Base-by-base conservation (phyloP, 163 green algal species). In the Coccomyxa subellipsoidea region DNA sequence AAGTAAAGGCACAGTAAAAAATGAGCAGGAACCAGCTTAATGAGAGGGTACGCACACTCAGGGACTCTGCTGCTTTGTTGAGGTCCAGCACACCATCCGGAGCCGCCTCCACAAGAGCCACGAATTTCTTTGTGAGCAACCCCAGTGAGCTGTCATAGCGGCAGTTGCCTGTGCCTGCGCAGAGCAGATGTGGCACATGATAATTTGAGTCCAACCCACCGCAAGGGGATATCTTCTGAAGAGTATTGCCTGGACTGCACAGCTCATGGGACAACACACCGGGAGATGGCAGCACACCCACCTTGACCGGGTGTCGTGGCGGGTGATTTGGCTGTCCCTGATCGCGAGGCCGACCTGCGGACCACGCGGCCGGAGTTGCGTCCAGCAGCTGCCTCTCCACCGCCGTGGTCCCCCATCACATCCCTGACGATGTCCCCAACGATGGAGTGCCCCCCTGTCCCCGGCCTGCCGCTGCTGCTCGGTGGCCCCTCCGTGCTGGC, bases 101-200 rank as follows among this genome's bases (percentile, higher is more conserved):
- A 7, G 95, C 90, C 12, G 87, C 83, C 34, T 97, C 88, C 10
- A 99, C 89, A n/a, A 98, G 91, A 0, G 86, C 80, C 0, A 99
- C 85, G 82, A 99, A 99, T 78, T 97, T 98, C 47, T 95, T 96
- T 0, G 96, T 99, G 31, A 99, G 90, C 80, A 96, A 88, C 18
- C 95, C 92, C 34, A 98, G 85, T 0, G 89, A 95, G 84, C 89
- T 95, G 85, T 98, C 95, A 79, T 93, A 93, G 6, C 92, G 84
- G 76, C 89, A 89, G 59, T 84, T 88, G 23, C 39, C 75, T 69
- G 53, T 70, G 47, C 47, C 70, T 73, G 69, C 31, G 15, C n/a
- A 37, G 0, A 18, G 78, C 59, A 66, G 34, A 32, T 82, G 39
- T n/a, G n/a, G n/a, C n/a, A n/a, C n/a, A n/a, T n/a, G n/a, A n/a